These are phyloP conservation scores for Ophidiomyces ophidiicola DNA, from an alignment of 2,329 filamentous ascomycete species.

Conservation along the genomic window DNA sequence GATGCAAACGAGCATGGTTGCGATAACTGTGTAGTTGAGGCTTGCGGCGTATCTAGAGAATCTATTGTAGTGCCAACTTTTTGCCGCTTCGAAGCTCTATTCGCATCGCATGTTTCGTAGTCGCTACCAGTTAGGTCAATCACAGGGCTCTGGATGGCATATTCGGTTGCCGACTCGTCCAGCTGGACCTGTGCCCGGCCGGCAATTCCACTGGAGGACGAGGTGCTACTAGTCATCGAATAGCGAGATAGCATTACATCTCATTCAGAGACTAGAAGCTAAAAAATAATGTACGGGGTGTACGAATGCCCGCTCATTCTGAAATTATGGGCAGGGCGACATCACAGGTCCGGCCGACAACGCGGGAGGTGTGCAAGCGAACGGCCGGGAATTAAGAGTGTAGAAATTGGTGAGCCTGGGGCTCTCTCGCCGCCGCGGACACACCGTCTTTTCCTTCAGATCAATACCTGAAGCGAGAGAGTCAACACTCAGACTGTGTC, in stretches of 20 bases:
- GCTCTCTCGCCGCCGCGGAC: background rate
- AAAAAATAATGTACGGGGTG: conserved; percentile 1
- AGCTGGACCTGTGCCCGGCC: conserved; percentile 1
- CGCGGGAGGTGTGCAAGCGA: too few species aligned
- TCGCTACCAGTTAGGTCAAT: conserved; percentile 29
- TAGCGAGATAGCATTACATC: conserved; percentile 1
- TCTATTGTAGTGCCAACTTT: conserved; percentile 23
- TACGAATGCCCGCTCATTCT: too few species aligned
- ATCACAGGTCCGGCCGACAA: background rate
- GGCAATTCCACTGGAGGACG: conserved; percentile 4
- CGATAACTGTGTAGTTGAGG: conserved; percentile 2
- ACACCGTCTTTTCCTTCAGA: background rate
- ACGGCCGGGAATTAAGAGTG: too few species aligned
- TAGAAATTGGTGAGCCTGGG: background rate
- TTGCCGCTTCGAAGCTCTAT: conserved; percentile 28
- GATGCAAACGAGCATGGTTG: conserved; percentile 16
- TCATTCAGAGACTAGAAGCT: background rate
- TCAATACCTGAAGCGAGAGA: background rate
- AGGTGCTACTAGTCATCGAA: conserved; percentile 7
- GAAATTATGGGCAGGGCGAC: background rate
- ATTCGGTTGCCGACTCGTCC: background rate
- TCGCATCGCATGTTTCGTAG: conserved; percentile 24
- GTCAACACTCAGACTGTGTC: conserved; percentile 7
- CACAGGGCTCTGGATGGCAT: conserved; percentile 20
- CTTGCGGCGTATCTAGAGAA: conserved; percentile 15